Base-by-base conservation (phyloP, 2,329 filamentous ascomycete species). In the Beauveria scarabaeidicola region DNA sequence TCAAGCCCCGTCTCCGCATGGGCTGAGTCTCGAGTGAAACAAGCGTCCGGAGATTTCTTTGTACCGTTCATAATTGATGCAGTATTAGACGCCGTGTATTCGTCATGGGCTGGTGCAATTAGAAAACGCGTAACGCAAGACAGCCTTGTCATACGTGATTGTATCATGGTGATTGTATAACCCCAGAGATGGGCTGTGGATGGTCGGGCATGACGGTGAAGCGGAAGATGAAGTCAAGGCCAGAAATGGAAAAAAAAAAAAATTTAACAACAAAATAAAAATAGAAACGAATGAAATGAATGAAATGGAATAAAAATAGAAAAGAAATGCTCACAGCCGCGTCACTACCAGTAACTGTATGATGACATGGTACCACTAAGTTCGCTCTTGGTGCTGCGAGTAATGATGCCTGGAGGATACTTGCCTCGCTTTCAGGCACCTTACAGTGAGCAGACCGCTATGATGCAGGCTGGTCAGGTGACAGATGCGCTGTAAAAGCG, bases 1-100 rank as follows among this genome's bases (percentile, higher is more conserved):
- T 46, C 46, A 51, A 40, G 55, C 55, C 55, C 46, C 55, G 29
- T 58, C 55, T 51, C 55, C 55, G 55, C 55, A 51, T 23, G 46
- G 25, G 55, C 55, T 58, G 55, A 58, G 55, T 58, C 55, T 58
- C 55, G 55, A 50, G 46, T 58, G 55, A 58, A 58, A 58, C 55
- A 58, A 36, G 46, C 55, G 32, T 51, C 48, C 55, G 55, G 55
- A 51, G 55, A 58, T 43, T 58, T 58, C 7, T 32, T 58, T 47
- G 21, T 40, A 5, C 15, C 5, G n/a, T n/a, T 47, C 13, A 36
- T 21, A 25, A 38, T 25, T 38, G n/a, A 29, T 47, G 40, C 52
- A 38, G 21, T 57, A 57, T 38, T 48, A 57, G 55, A 58, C 55
- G 55, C 46, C 46, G 46, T 57, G 44, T 57, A 38, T 29, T 5